phyloP scores from a whole-genome alignment of 192 early-diverging fungal species.

The Lunasporangiospora selenospora region DNA sequence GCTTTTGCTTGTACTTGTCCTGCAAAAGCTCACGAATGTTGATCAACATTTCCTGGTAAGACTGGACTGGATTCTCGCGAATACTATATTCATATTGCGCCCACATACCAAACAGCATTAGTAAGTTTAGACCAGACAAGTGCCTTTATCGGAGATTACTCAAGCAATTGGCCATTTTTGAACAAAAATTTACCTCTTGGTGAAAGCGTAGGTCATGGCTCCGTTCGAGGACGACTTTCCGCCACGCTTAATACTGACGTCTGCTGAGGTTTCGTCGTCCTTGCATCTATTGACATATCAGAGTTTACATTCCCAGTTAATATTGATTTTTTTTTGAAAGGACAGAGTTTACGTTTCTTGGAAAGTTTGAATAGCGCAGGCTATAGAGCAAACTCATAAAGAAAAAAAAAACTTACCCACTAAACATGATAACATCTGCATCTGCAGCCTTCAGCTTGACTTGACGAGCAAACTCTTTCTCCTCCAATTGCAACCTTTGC shows the following conservation, averaged over 20 bases:
- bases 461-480: constrained; percentile 36
- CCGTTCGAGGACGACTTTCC: constrained; percentile 53
- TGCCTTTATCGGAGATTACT: neutral
- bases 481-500: constrained; percentile 8
- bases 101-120: too few relatives aligned
- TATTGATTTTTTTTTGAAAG: too few relatives aligned
- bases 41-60: constrained; percentile 67
- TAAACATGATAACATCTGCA: constrained; percentile 72
- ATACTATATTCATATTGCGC: too few relatives aligned
- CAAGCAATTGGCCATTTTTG: neutral
- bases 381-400: neutral
- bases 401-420: constrained; percentile 48
- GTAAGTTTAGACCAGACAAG: too few relatives aligned
- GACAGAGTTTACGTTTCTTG: neutral
- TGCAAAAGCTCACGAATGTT: constrained; percentile 60
- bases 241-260: constrained; percentile 54
- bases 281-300: constrained; percentile 53
- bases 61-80: constrained; percentile 57
- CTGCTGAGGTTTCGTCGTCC: constrained; percentile 71
- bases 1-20: constrained; percentile 70
- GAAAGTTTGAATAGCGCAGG: neutral
- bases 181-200: constrained; percentile 38
- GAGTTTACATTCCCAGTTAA: too few relatives aligned
- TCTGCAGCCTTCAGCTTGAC: constrained; percentile 33
- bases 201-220: constrained; percentile 71